A percentile compares a stretch with the other conserved stretches of the same genome.
These are phyloP conservation scores for Penicillium sclerotiorum DNA, from an alignment of 2,329 filamentous ascomycete species.

Conservation along the genomic window DNA sequence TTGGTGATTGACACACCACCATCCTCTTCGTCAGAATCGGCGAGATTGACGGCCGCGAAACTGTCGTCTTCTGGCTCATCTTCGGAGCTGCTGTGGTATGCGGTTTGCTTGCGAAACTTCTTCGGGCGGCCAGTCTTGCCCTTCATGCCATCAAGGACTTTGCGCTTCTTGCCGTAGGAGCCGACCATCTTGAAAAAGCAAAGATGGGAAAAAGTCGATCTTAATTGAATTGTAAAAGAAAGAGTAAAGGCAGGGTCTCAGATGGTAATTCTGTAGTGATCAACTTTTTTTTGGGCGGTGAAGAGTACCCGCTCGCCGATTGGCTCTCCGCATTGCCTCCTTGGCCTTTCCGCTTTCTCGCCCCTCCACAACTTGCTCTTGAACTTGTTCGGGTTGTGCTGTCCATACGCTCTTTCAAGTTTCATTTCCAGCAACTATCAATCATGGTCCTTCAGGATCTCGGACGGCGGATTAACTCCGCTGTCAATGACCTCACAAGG, in stretches of 20 bases:
- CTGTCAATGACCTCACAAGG: conserved; percentile 88
- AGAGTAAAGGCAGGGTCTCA: background rate
- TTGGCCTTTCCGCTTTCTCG: conserved; percentile 25
- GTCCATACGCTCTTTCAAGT: conserved; percentile 12
- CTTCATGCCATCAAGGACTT: conserved; percentile 61
- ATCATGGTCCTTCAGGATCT: conserved; percentile 98
- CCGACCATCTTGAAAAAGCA: conserved; percentile 36
- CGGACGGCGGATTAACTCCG: conserved; percentile 96
- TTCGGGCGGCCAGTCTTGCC: conserved; percentile 54
- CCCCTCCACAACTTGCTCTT: conserved; percentile 21
- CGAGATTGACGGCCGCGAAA: conserved; percentile 55
- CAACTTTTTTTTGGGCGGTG: conserved; percentile 38
- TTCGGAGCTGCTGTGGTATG: conserved; percentile 65
- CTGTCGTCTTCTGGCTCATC: conserved; percentile 55
- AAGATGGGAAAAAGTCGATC: conserved; percentile 3
- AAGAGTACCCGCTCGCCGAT: conserved; percentile 32
- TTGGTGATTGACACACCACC: conserved; percentile 21
- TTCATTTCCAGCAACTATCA: conserved; percentile 14
- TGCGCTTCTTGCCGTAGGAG: conserved; percentile 55
- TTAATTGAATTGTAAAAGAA: conserved; percentile 18
- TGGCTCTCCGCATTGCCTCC: conserved; percentile 36
- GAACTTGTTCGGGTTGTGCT: conserved; percentile 3
- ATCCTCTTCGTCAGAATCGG: conserved; percentile 46
- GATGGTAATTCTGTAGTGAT: conserved; percentile 19
- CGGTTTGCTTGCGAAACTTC: conserved; percentile 64